These are phyloP conservation scores for Alopecurus myosuroides DNA, from an alignment of 176 grass and related monocot genomes.

Conservation along the genomic window DNA sequence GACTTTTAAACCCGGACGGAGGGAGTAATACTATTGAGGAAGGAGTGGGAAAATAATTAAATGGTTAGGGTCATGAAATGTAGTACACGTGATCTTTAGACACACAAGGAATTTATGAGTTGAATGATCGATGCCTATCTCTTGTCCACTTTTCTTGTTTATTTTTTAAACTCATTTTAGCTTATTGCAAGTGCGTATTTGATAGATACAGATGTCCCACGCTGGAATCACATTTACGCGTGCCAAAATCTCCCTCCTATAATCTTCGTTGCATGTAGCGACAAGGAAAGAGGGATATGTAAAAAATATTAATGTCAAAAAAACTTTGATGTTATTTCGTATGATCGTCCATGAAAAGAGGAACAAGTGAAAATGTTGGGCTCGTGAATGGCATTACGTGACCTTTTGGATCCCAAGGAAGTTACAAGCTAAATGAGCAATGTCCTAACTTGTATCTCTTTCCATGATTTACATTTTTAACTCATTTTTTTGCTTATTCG, in stretches of 20 bases:
- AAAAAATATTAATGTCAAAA: no score
- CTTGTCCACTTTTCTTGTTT: background rate
- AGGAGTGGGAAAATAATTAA: fast-evolving
- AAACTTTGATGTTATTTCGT: background rate
- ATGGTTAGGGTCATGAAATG: no score
- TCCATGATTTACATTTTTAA: no score
- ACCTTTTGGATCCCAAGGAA: background rate
- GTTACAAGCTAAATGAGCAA: background rate
- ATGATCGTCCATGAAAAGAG: background rate
- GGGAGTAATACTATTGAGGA: background rate
- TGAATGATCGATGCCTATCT: background rate
- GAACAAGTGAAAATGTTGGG: background rate
- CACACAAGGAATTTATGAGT: background rate
- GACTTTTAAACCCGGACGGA: no score
- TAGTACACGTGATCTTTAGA: background rate
- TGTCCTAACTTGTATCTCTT: background rate
- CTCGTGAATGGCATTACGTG: background rate
- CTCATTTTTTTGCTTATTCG: no score
- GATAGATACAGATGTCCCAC: background rate
- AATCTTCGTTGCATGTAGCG: background rate
- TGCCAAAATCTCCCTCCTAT: background rate
- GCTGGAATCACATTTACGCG: background rate
- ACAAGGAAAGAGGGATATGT: no score
- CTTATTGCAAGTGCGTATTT: background rate
- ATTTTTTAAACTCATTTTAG: background rate